Conservation (phyloP, 257 asterid species). For the Coffea canephora region DNA sequence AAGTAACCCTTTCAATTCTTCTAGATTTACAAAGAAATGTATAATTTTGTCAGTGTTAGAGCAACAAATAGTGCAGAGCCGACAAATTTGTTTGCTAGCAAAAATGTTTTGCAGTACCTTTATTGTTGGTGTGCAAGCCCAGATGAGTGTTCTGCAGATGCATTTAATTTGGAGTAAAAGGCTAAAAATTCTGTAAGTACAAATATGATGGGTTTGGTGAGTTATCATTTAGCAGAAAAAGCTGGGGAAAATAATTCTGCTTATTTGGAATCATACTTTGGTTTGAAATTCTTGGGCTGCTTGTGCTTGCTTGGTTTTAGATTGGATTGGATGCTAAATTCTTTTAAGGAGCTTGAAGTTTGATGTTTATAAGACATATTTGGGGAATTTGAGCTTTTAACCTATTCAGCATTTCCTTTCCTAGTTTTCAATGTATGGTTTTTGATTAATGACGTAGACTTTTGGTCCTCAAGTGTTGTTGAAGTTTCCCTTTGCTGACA, state of each 20-base stretch:
- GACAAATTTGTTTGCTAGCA: not conserved
- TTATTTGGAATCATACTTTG: not conserved
- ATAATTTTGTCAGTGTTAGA: not conserved
- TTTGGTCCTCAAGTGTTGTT: not conserved
- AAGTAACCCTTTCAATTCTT: not conserved
- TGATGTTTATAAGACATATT: not conserved
- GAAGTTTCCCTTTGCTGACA: not conserved
- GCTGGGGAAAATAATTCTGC: not conserved
- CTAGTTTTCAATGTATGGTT: not conserved
- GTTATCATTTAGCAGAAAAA: not conserved
- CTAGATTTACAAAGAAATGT: not conserved
- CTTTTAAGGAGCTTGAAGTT: not conserved
- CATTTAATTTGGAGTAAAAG: not conserved
- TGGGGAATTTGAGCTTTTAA: not conserved
- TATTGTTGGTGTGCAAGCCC: not conserved
- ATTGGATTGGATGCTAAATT: not conserved
- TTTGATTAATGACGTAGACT: not conserved
- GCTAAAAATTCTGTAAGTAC: not conserved
- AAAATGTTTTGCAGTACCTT: not conserved
- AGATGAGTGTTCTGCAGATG: not conserved
- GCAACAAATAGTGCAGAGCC: not conserved
- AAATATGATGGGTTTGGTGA: not conserved
- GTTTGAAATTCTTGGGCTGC: not conserved
- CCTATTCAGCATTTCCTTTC: not conserved
- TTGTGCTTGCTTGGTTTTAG: not conserved